These are phyloP conservation scores for Echium plantagineum DNA, from an alignment of 257 asterid species.

Conservation along the genomic window DNA sequence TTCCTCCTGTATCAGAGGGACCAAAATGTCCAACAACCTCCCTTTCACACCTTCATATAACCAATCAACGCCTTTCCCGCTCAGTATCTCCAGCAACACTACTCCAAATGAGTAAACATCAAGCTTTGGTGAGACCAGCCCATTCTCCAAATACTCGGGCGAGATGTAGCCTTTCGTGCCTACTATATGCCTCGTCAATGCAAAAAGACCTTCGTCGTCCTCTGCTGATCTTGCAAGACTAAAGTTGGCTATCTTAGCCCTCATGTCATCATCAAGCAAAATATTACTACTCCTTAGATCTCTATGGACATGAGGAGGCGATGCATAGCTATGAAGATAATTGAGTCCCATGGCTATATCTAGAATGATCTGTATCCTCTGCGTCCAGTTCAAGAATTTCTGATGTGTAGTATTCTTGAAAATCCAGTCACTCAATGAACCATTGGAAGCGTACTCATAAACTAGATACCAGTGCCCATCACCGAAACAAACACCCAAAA, in stretches of 20 bases:
- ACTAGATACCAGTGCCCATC: conserved; percentile 79
- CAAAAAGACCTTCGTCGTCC: conserved; percentile 45
- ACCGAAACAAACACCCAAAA: conserved; percentile 66
- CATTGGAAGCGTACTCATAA: conserved; percentile 71
- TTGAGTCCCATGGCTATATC: conserved; percentile 76
- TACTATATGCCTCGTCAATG: conserved; percentile 75
- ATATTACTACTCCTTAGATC: conserved; percentile 55
- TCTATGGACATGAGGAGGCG: conserved; percentile 77
- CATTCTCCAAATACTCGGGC: conserved; percentile 89
- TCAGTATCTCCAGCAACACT: conserved; percentile 65
- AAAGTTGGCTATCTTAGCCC: conserved; percentile 69
- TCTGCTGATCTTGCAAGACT: conserved; percentile 64
- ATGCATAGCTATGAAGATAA: conserved; percentile 68
- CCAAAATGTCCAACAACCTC: conserved; percentile 26
- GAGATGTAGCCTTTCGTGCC: conserved; percentile 98
- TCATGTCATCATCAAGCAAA: conserved; percentile 50
- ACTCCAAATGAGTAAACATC: conserved; percentile 86
- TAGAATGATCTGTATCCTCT: conserved; percentile 52
- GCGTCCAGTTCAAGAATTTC: conserved; percentile 38
- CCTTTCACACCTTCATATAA: conserved; percentile 20
- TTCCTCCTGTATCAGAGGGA: conserved; percentile 27
- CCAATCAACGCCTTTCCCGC: conserved; percentile 49
- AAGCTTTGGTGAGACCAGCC: conserved; percentile 63
- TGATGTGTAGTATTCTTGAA: conserved; percentile 8
- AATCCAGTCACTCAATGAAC: conserved; percentile 52